Evolutionary conservation across 495 filamentous ascomycete genomes (phyloP), one percentile per base, ranked within the genome.

Genomic region (Lindgomyces ingoldianus): DNA sequence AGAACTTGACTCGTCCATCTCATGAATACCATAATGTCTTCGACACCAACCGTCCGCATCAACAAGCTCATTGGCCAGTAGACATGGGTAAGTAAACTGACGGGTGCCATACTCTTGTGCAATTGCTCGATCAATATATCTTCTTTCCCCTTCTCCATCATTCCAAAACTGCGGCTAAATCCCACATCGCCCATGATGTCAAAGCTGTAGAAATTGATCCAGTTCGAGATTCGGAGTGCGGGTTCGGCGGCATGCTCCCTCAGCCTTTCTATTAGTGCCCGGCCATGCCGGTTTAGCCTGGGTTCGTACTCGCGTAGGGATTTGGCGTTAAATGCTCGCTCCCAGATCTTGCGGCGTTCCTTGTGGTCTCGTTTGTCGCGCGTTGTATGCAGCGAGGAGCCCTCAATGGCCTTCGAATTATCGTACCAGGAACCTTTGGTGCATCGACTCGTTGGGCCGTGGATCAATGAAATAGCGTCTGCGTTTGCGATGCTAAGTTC

Each of bases 131-230:
- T 69, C 4, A 55, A 36, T 16, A 45, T 50, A 48, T 72, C 68
- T 48, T 58, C 54, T 29, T 70, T 45, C 11, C 66, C 66, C 18
- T 62, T 65, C 26, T 64, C 48, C 24, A 72, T 18, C 70, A 70
- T 70, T 26, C 72, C 60, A 64, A 82, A 83, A 6, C 75, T 75
- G 36, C 74, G 71, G 11, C 76, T 80, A 57, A 84, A 83, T 0
- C 80, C 72, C 1, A 84, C 63, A 63, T 83, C 78, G 0, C 79
- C 80, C 79, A 84, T 82, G 12, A 83, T 73, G 50, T 84, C 82
- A 48, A 83, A 83, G 27, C 72, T 70, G 57, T 76, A 81, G 60
- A 73, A 79, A 46, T 74, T 76, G 53, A 83, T 78, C 78, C 78
- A 81, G 11, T 73, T 57, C 0, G 76, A 70, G 6, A 80, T 66